Base-by-base conservation (phyloP, 1,284 basidiomycete species). In the Sutorius eximius region DNA sequence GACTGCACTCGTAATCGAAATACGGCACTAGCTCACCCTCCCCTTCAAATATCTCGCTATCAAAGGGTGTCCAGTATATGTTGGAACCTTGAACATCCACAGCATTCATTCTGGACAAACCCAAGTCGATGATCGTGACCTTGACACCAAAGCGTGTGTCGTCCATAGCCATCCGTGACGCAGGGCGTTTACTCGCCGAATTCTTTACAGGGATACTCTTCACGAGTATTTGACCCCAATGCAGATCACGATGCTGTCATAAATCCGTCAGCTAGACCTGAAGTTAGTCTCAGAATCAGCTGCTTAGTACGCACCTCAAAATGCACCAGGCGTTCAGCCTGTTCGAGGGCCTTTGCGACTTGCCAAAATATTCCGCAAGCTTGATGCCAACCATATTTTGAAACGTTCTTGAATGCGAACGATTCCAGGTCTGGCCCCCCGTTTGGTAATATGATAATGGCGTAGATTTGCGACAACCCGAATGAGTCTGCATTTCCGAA, bases 221-320 rank as follows among this genome's bases (percentile, higher is more conserved):
- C 45, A 99, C 84, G 11, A 99, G 82, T 47, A 99, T 89, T 71
- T 99, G 97, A n/a, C 96, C 96, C 85, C 94, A 94, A 67, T 99
- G 96, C 34, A 99, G 80, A 71, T 99, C 96, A 18, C 96, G 93
- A 73, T 99, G 97, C 92, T 97, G 67, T 32, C 40, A 44, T 3
- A 42, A 38, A 32, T 16, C 18, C 43, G 29, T 64, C 45, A 69
- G 27, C n/a, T 38, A 33, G 11, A 44, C 33, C 18, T 36, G 22
- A 16, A 38, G n/a, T n/a, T 44, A 33, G 36, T 6, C 6, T 45
- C 33, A 29, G 33, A 48, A 15, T n/a, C 16, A 3, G 42, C 10
- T 51, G 32, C 37, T 22, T 48, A n/a, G n/a, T n/a, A 60, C 79
- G 61, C 59, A 95, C 95, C 82, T 99, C 96, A 61, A 99, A 98